Evolutionary conservation across 208 protist species (phyloP).

Genomic region (Wallacemonas rigidus): DNA sequence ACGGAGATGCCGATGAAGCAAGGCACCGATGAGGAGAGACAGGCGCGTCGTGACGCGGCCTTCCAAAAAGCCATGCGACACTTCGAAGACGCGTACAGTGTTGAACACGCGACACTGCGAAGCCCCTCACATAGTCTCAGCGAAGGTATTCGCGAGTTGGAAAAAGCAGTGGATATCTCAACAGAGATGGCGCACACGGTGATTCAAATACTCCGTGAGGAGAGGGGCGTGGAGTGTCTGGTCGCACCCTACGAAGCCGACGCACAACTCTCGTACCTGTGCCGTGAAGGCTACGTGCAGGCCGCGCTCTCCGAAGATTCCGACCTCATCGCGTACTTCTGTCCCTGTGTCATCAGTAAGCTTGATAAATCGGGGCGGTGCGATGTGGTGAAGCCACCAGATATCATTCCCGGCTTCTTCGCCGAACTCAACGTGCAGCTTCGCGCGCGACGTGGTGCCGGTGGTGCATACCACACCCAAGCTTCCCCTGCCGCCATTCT

Average conservation of each 20-base stretch:
- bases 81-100: constrained; percentile 43
- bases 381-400: constrained; percentile 43
- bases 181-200: constrained; percentile 80
- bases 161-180: constrained; percentile 77
- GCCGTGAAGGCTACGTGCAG: constrained; percentile 82
- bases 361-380: constrained; percentile 61
- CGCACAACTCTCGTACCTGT: constrained; percentile 97
- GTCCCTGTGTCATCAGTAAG: constrained; percentile 80
- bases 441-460: background rate
- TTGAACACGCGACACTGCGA: constrained; percentile 18
- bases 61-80: constrained; percentile 43
- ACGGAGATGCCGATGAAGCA: constrained; percentile 79
- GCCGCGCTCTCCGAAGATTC: constrained; percentile 98
- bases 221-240: constrained; percentile 86
- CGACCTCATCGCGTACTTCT: constrained; percentile 97
- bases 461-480: background rate
- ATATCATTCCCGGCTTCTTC: constrained; percentile 48
- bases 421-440: background rate
- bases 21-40: constrained; percentile 58
- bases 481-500: constrained; percentile 9
- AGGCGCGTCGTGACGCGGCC: constrained; percentile 29
- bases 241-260: constrained; percentile 99
- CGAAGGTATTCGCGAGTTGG: constrained; percentile 29
- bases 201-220: constrained; percentile 63
- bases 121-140: background rate